Evolutionary conservation across 306 rosid genomes (phyloP).

Genomic region (Citrullus amarus): DNA sequence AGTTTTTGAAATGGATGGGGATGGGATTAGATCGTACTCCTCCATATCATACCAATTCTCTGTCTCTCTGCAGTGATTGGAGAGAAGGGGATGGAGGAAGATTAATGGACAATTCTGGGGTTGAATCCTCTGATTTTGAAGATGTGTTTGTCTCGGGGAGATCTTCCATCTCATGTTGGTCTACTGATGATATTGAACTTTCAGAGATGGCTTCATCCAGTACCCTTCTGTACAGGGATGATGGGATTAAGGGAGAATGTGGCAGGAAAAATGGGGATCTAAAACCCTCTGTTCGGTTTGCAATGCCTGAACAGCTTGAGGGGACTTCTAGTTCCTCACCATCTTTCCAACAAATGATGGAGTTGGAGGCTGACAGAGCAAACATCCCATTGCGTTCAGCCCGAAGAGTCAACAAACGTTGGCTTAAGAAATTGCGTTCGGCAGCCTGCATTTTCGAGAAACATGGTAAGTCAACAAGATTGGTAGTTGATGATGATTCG

Average conservation of each 20-base stretch:
- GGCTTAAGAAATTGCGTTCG: slow-evolving; percentile 57
- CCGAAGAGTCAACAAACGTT: slow-evolving; percentile 35
- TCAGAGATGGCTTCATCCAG: slow-evolving; percentile 25
- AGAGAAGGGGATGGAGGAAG: slow-evolving; percentile 28
- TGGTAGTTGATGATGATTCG: slow-evolving; percentile 11
- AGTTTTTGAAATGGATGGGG: slow-evolving; percentile 55
- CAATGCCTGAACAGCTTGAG: slow-evolving; percentile 16
- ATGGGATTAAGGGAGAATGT: slow-evolving; percentile 10
- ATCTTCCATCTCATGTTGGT: slow-evolving; percentile 36
- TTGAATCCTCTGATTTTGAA: slow-evolving; percentile 17
- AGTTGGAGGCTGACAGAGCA: slow-evolving; percentile 18
- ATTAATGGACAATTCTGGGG: slow-evolving; percentile 24
- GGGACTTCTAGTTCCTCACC: slow-evolving; percentile 19
- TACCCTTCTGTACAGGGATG: slow-evolving; percentile 21
- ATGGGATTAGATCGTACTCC: slow-evolving; percentile 24
- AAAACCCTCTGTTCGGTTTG: slow-evolving; percentile 21
- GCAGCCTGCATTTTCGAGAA: slow-evolving; percentile 49
- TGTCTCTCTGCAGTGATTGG: slow-evolving; percentile 13
- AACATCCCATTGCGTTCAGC: not conserved
- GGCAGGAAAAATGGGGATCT: slow-evolving; percentile 22
- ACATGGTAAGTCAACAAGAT: slow-evolving; percentile 14
- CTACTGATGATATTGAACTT: slow-evolving; percentile 15
- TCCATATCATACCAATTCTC: slow-evolving; percentile 12
- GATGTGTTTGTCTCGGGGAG: slow-evolving; percentile 49
- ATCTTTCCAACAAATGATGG: slow-evolving; percentile 20